Evolutionary conservation across 2,329 filamentous ascomycete genomes (phyloP).

Genomic region (Pseudocercospora cruenta): DNA sequence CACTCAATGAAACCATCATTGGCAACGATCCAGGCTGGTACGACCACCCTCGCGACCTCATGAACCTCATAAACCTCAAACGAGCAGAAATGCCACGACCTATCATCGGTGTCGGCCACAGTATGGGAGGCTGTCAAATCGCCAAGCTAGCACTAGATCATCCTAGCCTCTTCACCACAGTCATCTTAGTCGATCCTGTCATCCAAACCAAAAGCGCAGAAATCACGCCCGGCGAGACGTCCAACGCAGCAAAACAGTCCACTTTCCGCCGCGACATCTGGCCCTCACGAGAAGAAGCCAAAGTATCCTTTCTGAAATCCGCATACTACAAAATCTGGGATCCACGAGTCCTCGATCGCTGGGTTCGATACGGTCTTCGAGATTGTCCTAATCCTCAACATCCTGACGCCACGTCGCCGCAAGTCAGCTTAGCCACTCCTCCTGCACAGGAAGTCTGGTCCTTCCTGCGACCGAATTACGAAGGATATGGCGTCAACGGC

Average conservation of each 20-base stretch:
- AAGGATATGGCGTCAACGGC: constrained; percentile 22
- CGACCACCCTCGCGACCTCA: constrained; percentile 79
- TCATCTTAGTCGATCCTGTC: constrained; percentile 84
- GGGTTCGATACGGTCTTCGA: constrained; percentile 75
- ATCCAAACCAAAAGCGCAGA: constrained; percentile 59
- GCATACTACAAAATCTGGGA: constrained; percentile 86
- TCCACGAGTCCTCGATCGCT: constrained; percentile 72
- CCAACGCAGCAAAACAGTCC: constrained; percentile 55
- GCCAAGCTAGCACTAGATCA: constrained; percentile 73
- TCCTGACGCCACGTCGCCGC: constrained; percentile 44
- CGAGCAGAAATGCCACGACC: constrained; percentile 78
- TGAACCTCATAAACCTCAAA: constrained; percentile 78
- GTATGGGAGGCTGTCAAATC: constrained; percentile 79
- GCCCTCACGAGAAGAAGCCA: constrained; percentile 75
- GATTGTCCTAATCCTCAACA: constrained; percentile 61
- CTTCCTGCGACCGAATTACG: constrained; percentile 66
- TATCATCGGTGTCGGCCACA: constrained; percentile 83
- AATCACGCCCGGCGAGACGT: constrained; percentile 43
- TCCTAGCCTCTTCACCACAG: constrained; percentile 74
- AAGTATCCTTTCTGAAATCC: constrained; percentile 66
- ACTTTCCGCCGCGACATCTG: constrained; percentile 76
- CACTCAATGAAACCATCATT: constrained; percentile 72
- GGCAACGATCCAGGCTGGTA: constrained; percentile 85
- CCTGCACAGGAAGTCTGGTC: constrained; percentile 88
- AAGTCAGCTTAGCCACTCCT: constrained; percentile 76